A percentile compares a stretch with the other conserved stretches of the same genome.
Conservation (phyloP, 192 early-diverging fungal species). For the Coemansia sp. region DNA sequence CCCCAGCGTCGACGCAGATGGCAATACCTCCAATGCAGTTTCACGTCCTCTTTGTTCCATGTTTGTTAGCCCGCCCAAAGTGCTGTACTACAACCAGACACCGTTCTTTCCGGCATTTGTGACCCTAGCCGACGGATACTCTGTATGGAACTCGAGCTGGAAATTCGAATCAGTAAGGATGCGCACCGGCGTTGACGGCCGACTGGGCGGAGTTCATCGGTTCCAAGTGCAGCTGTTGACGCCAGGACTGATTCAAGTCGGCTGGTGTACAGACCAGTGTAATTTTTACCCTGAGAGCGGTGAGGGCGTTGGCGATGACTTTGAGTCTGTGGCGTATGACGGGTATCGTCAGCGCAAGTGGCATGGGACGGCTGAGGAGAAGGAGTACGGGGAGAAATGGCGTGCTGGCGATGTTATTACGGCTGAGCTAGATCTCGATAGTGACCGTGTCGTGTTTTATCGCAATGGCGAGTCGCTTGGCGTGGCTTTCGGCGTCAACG, state of each 20-base stretch:
- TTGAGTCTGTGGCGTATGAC: conserved; percentile 47
- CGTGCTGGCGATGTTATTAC: conserved; percentile 39
- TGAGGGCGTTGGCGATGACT: conserved; percentile 53
- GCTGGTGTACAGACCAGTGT: conserved; percentile 51
- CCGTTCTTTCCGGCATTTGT: conserved; percentile 37
- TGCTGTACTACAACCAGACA: conserved; percentile 22
- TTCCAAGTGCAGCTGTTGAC: conserved; percentile 47
- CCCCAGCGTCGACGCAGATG: conserved; percentile 13
- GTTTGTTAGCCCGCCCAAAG: background rate
- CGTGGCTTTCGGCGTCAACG: conserved; percentile 44
- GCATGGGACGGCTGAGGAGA: conserved; percentile 39
- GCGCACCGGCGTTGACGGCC: conserved; percentile 36
- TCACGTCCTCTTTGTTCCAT: conserved; percentile 10
- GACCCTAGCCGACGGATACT: conserved; percentile 34
- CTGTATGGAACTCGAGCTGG: conserved; percentile 51
- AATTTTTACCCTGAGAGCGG: conserved; percentile 51
- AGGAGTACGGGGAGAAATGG: conserved; percentile 45
- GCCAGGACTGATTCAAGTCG: conserved; percentile 43
- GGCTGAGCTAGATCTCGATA: conserved; percentile 48
- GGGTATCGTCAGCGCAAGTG: conserved; percentile 45
- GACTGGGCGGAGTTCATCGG: conserved; percentile 42
- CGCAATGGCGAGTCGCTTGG: conserved; percentile 42
- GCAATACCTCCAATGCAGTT: background rate
- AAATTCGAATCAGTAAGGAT: conserved; percentile 46
- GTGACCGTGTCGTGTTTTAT: conserved; percentile 40